Percentiles rank a stretch among this genome's conserved stretches.
These are phyloP conservation scores for Stagonosporopsis vannaccii DNA, from an alignment of 2,329 filamentous ascomycete genomes.

Conservation along the genomic window DNA sequence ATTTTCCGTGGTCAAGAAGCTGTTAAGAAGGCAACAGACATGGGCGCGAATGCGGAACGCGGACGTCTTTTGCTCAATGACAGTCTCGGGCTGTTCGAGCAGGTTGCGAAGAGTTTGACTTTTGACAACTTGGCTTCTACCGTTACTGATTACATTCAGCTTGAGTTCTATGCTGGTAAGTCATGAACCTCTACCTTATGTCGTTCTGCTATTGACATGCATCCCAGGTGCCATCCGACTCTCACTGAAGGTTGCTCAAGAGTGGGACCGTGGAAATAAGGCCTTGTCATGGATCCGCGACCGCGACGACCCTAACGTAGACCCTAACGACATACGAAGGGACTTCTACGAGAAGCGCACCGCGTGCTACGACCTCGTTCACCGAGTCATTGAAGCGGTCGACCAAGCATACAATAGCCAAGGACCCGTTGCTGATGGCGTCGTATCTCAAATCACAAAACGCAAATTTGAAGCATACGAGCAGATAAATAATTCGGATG, in stretches of 20 bases:
- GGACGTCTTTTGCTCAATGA: constrained; percentile 85
- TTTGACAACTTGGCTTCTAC: constrained; percentile 81
- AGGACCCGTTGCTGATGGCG: constrained; percentile 78
- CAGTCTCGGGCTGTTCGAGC: constrained; percentile 85
- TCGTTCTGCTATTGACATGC: constrained; percentile 5
- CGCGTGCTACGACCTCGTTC: constrained; percentile 85
- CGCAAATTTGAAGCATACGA: constrained; percentile 88
- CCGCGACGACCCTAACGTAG: constrained; percentile 74
- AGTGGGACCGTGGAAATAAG: constrained; percentile 85
- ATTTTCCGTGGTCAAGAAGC: constrained; percentile 99
- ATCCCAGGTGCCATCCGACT: constrained; percentile 78
- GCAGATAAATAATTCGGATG: constrained; percentile 84
- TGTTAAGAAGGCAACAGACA: constrained; percentile 85
- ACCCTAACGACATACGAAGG: constrained; percentile 71
- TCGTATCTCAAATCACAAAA: constrained; percentile 75
- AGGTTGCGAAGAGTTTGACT: constrained; percentile 83
- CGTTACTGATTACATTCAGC: constrained; percentile 77
- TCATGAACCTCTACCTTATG: neutral
- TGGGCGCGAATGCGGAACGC: constrained; percentile 75
- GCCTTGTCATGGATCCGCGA: constrained; percentile 90
- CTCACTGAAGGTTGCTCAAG: constrained; percentile 80
- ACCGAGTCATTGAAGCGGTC: constrained; percentile 78
- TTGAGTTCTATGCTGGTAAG: constrained; percentile 83
- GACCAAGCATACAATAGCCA: constrained; percentile 74
- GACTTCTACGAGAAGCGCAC: constrained; percentile 74